phyloP scores from a whole-genome alignment of 148 eudicot genomes.

The Limonium bicolor region DNA sequence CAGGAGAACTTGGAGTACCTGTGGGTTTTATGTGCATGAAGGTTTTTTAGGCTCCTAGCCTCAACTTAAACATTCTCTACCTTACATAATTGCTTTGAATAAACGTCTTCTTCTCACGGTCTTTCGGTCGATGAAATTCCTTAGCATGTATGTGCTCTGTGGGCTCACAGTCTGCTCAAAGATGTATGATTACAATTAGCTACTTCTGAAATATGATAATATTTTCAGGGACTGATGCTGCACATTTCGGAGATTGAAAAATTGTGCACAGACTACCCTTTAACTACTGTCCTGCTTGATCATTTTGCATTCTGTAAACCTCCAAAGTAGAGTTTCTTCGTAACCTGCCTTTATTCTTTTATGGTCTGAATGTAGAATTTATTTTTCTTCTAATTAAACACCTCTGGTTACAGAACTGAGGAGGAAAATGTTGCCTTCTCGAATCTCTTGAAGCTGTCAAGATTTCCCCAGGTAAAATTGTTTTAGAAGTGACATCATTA shows the following conservation, averaged over 20 bases:
- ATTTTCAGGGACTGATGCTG: conserved; percentile 65
- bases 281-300: conserved; percentile 70
- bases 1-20: conserved; percentile 83
- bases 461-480: conserved; percentile 56
- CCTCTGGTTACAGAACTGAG: conserved; percentile 30
- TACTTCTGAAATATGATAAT: too few species aligned
- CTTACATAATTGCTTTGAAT: too few species aligned
- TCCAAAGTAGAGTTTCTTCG: conserved; percentile 26
- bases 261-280: conserved; percentile 59
- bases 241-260: conserved; percentile 66
- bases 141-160: background rate
- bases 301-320: conserved; percentile 88
- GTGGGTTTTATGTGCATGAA: conserved; percentile 96
- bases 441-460: conserved; percentile 54
- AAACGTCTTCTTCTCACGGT: too few species aligned
- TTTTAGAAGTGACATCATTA: too few species aligned
- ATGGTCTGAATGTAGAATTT: background rate
- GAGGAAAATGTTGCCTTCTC: conserved; percentile 37
- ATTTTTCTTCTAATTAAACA: conserved; percentile 1
- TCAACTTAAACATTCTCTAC: background rate
- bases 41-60: conserved; percentile 15
- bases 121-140: too few species aligned
- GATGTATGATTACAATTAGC: too few species aligned
- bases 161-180: too few species aligned
- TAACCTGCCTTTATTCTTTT: background rate